phyloP scores from a whole-genome alignment of 108 stramenopile species.

The Stephanodiscus triporus region DNA sequence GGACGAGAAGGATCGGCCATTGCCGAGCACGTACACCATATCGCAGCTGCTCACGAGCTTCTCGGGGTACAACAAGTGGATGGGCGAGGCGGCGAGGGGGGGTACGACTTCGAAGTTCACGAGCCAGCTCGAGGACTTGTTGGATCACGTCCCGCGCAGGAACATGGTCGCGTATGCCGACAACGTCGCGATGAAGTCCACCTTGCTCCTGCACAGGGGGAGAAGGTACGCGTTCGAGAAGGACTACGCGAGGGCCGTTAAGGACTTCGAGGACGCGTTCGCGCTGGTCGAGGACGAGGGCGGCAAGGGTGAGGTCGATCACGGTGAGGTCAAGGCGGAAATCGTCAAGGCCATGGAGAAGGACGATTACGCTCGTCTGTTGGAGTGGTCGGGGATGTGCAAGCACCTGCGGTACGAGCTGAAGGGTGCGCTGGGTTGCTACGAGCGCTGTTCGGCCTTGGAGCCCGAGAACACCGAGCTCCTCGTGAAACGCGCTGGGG shows the following conservation, averaged over 20 bases:
- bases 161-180: conserved; percentile 26
- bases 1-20: conserved; percentile 33
- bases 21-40: conserved; percentile 84
- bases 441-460: conserved; percentile 73
- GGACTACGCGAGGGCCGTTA: conserved; percentile 59
- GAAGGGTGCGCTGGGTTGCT: conserved; percentile 72
- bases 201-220: conserved; percentile 71
- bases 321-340: conserved; percentile 27
- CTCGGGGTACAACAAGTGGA: conserved; percentile 87
- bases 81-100: conserved; percentile 72
- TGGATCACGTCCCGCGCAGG: conserved; percentile 35
- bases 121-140: conserved; percentile 46
- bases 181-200: conserved; percentile 55
- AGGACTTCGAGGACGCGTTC: conserved; percentile 73
- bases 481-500: conserved; percentile 87
- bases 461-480: conserved; percentile 85
- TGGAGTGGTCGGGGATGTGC: conserved; percentile 92
- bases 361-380: conserved; percentile 69
- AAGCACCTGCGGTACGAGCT: conserved; percentile 88
- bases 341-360: conserved; percentile 57
- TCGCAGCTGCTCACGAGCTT: conserved; percentile 78
- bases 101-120: conserved; percentile 59
- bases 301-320: conserved; percentile 29
- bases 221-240: conserved; percentile 76
- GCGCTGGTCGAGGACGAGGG: conserved; percentile 54